A percentile compares a stretch with the other conserved stretches of the same genome.
Conservation (phyloP, 139 green algal species). For the Chlamydomonas sp. region DNA sequence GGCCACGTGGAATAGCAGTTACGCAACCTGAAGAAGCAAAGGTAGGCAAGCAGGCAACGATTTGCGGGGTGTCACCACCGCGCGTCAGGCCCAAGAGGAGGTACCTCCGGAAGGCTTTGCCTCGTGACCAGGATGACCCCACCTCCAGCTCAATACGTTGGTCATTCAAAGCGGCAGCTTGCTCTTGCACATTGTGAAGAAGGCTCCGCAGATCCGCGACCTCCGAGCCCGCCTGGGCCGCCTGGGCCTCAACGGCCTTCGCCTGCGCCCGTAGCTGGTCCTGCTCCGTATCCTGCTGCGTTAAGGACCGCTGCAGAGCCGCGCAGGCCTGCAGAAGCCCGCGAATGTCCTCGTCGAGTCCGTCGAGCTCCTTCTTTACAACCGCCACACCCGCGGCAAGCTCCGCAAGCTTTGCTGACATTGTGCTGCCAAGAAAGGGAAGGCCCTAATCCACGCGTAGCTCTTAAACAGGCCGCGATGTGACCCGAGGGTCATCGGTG, state of each 20-base stretch:
- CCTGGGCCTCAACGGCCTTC: neutral
- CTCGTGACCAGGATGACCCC: no score
- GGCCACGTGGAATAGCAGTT: no score
- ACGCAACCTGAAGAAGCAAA: no score
- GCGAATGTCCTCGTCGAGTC: conserved; percentile 32
- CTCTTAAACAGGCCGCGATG: no score
- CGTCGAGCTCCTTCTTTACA: neutral
- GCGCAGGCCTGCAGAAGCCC: neutral
- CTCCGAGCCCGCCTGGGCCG: neutral
- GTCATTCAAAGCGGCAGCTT: neutral
- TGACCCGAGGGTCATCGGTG: no score
- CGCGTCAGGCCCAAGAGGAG: no score
- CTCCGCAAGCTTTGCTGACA: neutral
- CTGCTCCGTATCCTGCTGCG: neutral
- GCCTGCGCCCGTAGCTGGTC: neutral
- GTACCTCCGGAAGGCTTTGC: no score
- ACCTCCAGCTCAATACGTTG: conserved; percentile 1
- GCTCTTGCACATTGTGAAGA: neutral
- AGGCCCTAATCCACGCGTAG: neutral
- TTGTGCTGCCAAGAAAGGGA: neutral
- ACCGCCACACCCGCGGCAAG: conserved; percentile 12
- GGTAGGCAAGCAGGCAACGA: no score
- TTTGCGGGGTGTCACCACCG: no score
- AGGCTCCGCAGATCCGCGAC: neutral
- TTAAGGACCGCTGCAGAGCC: neutral